Percentiles rank a stretch among this genome's conserved stretches.
Conservation (phyloP, 2,329 filamentous ascomycete genomes). For the Aspergillus hortae region DNA sequence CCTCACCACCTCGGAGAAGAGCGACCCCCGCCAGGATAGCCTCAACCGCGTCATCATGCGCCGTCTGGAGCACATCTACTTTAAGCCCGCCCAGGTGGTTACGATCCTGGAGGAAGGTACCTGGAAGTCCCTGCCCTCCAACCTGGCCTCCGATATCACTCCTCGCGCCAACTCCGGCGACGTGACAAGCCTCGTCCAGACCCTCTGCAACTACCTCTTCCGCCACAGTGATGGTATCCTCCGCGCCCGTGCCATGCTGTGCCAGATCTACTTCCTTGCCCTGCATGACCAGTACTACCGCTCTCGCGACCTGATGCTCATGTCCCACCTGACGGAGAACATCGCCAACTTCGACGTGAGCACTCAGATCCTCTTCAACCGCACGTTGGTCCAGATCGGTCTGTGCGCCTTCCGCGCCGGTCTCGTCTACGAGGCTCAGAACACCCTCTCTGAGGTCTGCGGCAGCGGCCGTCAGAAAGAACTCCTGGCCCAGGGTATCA, state of each 20-base stretch:
- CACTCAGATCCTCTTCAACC: slow-evolving; percentile 98
- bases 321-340: slow-evolving; percentile 97
- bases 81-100: slow-evolving; percentile 94
- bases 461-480: slow-evolving; percentile 98
- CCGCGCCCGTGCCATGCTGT: slow-evolving; percentile 92
- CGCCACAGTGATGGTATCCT: slow-evolving; percentile 92
- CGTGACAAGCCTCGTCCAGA: slow-evolving; percentile 69
- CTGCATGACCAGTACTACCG: slow-evolving; percentile 98
- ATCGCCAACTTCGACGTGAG: slow-evolving; percentile 95
- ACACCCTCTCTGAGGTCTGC: slow-evolving; percentile 95
- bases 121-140: slow-evolving; percentile 73
- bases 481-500: slow-evolving; percentile 92
- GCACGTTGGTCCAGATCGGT: slow-evolving; percentile 94
- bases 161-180: slow-evolving; percentile 67
- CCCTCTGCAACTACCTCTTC: slow-evolving; percentile 94
- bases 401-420: slow-evolving; percentile 97
- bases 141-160: slow-evolving; percentile 75
- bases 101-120: slow-evolving; percentile 91
- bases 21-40: slow-evolving; percentile 77
- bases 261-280: slow-evolving; percentile 97
- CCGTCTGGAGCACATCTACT: slow-evolving; percentile 94
- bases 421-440: slow-evolving; percentile 95
- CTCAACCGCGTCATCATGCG: slow-evolving; percentile 92
- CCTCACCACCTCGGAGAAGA: slow-evolving; percentile 64
- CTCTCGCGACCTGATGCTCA: slow-evolving; percentile 97